Evolutionary conservation across 371 early-diverging fungal genomes (phyloP).

Genomic region (Mortierella sp.): DNA sequence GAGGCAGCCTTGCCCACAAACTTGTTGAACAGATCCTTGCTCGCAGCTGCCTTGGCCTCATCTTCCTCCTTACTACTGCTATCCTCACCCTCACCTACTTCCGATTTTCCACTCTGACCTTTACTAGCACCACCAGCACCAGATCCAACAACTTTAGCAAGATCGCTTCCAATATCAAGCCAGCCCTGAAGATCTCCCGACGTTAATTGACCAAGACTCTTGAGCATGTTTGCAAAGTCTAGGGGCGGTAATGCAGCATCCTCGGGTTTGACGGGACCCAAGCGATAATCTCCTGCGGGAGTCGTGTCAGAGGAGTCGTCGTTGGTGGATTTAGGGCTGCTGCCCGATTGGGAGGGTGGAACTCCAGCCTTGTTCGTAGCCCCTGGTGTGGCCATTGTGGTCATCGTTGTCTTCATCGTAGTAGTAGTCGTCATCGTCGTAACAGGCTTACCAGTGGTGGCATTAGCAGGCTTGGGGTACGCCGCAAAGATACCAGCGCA

Average conservation of each 20-base stretch:
- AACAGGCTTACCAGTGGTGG: neutral
- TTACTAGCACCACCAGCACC: neutral
- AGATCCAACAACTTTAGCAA: neutral
- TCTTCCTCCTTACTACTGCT: neutral
- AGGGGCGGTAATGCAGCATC: slow-evolving; percentile 18
- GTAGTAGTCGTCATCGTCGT: neutral
- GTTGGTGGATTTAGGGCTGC: neutral
- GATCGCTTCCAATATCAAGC: slow-evolving; percentile 23
- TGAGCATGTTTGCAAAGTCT: slow-evolving; percentile 24
- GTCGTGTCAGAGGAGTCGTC: neutral
- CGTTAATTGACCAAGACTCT: slow-evolving; percentile 25
- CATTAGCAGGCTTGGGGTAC: neutral
- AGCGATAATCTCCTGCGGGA: neutral
- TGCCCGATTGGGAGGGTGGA: neutral
- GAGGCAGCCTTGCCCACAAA: slow-evolving; percentile 37
- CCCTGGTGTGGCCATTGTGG: too few species aligned
- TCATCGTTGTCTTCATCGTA: neutral
- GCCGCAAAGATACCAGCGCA: slow-evolving; percentile 29
- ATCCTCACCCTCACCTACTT: neutral
- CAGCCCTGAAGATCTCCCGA: slow-evolving; percentile 34
- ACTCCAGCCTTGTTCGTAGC: neutral
- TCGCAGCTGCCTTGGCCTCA: neutral
- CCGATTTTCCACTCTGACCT: neutral
- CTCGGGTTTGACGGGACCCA: slow-evolving; percentile 11
- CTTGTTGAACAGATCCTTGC: slow-evolving; percentile 32